Percentiles rank a stretch among this genome's conserved stretches.
Evolutionary conservation across 805 yeast genomes (phyloP).

Genomic region (Metschnikowia gelsemii): DNA sequence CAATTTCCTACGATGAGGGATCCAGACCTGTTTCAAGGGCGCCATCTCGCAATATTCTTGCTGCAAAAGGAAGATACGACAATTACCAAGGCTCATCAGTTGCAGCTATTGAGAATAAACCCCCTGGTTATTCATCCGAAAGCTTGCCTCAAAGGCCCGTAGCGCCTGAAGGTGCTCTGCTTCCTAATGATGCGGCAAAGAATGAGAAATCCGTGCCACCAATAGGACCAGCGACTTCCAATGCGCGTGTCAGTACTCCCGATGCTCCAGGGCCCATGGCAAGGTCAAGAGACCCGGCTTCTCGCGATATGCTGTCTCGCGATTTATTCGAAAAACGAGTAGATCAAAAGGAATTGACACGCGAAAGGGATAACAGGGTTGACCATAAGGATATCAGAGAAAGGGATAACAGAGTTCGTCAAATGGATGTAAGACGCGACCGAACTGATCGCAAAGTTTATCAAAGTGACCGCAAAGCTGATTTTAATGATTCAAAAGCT

Average conservation of each 20-base stretch:
- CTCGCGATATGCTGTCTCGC: slow-evolving; percentile 1
- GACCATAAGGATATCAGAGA: too few relatives aligned
- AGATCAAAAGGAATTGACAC: not conserved
- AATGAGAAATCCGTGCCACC: slow-evolving; percentile 1
- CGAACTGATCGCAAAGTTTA: too few relatives aligned
- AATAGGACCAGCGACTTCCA: slow-evolving; percentile 2
- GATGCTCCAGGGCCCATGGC: slow-evolving; percentile 1
- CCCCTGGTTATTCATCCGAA: too few relatives aligned
- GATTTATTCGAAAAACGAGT: slow-evolving; percentile 1
- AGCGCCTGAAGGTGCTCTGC: not conserved
- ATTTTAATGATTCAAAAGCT: too few relatives aligned
- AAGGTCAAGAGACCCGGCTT: slow-evolving; percentile 1
- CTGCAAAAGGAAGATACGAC: slow-evolving; percentile 31
- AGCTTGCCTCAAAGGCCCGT: slow-evolving; percentile 9
- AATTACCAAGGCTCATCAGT: slow-evolving; percentile 18
- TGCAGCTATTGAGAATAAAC: not conserved
- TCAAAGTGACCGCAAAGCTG: too few relatives aligned
- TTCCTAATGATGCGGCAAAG: not conserved
- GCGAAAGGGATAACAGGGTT: too few relatives aligned
- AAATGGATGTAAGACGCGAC: too few relatives aligned
- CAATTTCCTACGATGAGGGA: slow-evolving; percentile 25
- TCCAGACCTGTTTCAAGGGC: slow-evolving; percentile 14
- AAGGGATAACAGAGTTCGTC: too few relatives aligned
- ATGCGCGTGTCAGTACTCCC: not conserved
- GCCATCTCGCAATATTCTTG: slow-evolving; percentile 15